Evolutionary conservation across 306 rosid species (phyloP), one percentile per base, ranked within the genome.

Genomic region (Malus sylvestris): DNA sequence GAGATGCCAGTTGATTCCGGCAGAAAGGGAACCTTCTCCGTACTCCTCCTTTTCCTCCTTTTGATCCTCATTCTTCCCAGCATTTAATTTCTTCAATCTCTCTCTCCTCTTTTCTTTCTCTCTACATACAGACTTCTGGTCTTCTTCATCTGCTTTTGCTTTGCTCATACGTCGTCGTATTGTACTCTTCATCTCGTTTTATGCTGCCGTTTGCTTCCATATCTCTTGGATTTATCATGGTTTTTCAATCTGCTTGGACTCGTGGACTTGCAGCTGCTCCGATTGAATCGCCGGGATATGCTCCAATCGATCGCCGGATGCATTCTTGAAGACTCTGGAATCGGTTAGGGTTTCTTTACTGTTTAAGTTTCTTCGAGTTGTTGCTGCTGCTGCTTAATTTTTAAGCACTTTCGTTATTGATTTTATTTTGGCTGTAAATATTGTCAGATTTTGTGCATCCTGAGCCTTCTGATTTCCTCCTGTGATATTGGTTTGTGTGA

Each of bases 21-120:
- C 80, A 82, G 85, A 91, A 91, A 91, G 80, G 96, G 87, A 88
- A 82, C 86, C 90, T 90, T 83, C 92, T 90, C 90, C 82, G 82
- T 86, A 76, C 95, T 90, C 83, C 86, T 84, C 75, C 89, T 83
- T 85, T 83, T 89, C 74, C 86, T 86, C 19, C 95, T 87, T 74
- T 85, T 87, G 71, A 87, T 91, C 88, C 93, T 90, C 78, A 85
- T 90, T 81, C 91, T 93, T 49, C 97, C 84, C 76, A 70, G 81
- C 80, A 86, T 91, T 82, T 89, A 86, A 76, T 63, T 70, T 38
- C 63, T 70, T 53, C 38, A 44, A 9, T 19, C 76, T 22, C 77
- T 70, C 45, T 80, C 67, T 62, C 66, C 14, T 67, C 52, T n/a
- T 11, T 8, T 72, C 35, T 35, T 42, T 38, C 45, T 78, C 83